These are phyloP conservation scores for Diaporthe sp. DNA, from an alignment of 2,329 filamentous ascomycete genomes.

Conservation along the genomic window DNA sequence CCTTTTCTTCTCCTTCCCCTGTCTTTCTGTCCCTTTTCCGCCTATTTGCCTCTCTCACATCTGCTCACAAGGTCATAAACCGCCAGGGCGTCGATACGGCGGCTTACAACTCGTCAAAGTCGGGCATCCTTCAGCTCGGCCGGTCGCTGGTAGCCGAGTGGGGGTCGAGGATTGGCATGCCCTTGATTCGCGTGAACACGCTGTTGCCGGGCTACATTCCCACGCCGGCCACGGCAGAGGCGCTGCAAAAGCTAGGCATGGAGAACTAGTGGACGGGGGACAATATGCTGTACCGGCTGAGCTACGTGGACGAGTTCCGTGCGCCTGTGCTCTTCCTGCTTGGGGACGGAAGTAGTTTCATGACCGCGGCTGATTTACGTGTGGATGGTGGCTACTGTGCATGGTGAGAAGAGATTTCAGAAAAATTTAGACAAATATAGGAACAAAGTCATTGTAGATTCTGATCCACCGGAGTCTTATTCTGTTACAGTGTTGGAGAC, in stretches of 20 bases:
- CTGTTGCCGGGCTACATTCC: slow-evolving; percentile 69
- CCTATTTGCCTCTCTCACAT: background rate
- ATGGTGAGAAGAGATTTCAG: no score
- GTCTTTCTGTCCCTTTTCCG: background rate
- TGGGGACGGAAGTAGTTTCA: slow-evolving; percentile 66
- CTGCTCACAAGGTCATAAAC: no score
- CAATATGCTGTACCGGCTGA: slow-evolving; percentile 63
- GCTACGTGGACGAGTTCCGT: slow-evolving; percentile 66
- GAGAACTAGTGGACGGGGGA: slow-evolving; percentile 63
- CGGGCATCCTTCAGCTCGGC: slow-evolving; percentile 69
- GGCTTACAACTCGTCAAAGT: slow-evolving; percentile 72
- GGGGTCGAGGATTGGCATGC: slow-evolving; percentile 52
- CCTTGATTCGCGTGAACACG: slow-evolving; percentile 73
- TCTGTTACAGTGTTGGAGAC: no score
- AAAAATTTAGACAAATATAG: no score
- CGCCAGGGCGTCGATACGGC: slow-evolving; percentile 72
- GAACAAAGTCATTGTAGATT: no score
- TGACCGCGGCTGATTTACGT: slow-evolving; percentile 66
- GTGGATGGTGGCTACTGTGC: slow-evolving; percentile 67
- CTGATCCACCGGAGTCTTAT: no score
- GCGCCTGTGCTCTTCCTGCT: slow-evolving; percentile 66
- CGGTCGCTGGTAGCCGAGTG: slow-evolving; percentile 71
- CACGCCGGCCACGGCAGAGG: slow-evolving; percentile 57
- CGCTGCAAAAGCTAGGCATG: slow-evolving; percentile 57
- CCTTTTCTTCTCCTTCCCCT: no score